Evolutionary conservation across 306 rosid species (phyloP), one percentile per base, ranked within the genome.

Genomic region (Cicer pinnatifidum): DNA sequence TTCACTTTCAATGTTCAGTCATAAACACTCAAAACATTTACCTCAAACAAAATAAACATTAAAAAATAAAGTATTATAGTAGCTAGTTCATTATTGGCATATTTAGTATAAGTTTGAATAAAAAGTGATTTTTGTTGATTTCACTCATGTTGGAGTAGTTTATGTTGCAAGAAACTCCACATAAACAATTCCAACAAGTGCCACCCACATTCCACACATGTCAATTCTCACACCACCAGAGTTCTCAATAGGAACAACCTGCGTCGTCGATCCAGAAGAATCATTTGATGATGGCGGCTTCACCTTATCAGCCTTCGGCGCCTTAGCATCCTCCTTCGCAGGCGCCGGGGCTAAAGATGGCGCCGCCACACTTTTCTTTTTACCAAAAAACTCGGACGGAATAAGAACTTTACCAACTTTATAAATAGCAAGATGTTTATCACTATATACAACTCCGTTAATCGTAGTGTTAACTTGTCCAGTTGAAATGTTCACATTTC

Each of bases 381-480:
- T 47, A 6, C 84, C n/a, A 12, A 84, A 81, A 62, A 90, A 80
- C 0, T 85, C 89, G 0, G 78, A 76, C 9, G 96, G 92, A 59
- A 82, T 54, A 71, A 90, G 85, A 47, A 86, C 92, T 48, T 80
- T 84, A 38, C 83, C 92, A 8, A 90, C 77, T 65, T 80, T 86
- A 51, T 90, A 90, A 71, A 90, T 69, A 48, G 88, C 90, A 3
- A 90, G 87, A 71, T 86, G 91, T 12, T 75, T 80, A 64, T 90
- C 93, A 0, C 80, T 16, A 20, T 90, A 88, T 10, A 90, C 59
- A 0, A 90, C 73, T 3, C 96, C 96, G 0, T 60, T 80, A 62
- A 90, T 44, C 0, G 88, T 79, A 35, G 96, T 85, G 35, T 90
- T 90, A 51, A 86, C 91, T 1, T 59, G 71, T 1, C 96, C 93